Evolutionary conservation across 2,329 filamentous ascomycete species (phyloP).

Genomic region (Claviceps maximensis): DNA sequence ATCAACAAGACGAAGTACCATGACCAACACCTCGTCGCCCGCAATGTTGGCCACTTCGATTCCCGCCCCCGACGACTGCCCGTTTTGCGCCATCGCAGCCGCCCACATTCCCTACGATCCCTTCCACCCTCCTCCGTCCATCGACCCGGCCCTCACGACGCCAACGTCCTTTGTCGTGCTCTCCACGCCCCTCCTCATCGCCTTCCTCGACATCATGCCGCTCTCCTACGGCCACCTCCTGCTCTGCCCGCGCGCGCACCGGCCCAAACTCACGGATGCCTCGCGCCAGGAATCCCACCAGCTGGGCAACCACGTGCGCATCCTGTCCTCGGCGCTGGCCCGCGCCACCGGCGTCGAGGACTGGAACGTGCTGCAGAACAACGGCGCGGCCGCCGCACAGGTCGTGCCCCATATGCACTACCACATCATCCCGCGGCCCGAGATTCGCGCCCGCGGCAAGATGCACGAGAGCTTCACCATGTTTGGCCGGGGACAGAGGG

Average conservation of each 20-base stretch:
- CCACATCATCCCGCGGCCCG: constrained; percentile 79
- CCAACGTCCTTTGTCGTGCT: constrained; percentile 54
- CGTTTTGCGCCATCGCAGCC: constrained; percentile 48
- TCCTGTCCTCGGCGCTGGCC: constrained; percentile 59
- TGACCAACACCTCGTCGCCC: neutral
- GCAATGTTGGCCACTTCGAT: constrained; percentile 19
- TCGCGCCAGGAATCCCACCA: constrained; percentile 48
- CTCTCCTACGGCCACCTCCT: constrained; percentile 73
- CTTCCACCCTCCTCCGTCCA: constrained; percentile 25
- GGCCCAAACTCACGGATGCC: constrained; percentile 64
- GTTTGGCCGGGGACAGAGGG: constrained; percentile 62
- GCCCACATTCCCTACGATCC: constrained; percentile 36
- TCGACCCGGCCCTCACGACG: constrained; percentile 21
- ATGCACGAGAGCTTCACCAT: constrained; percentile 61
- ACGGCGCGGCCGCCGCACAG: constrained; percentile 77
- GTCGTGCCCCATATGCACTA: constrained; percentile 92
- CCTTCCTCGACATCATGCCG: constrained; percentile 89
- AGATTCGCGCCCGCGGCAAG: constrained; percentile 40
- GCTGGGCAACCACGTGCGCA: constrained; percentile 53
- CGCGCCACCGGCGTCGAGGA: constrained; percentile 59
- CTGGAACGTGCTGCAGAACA: constrained; percentile 97
- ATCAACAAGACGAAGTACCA: neutral
- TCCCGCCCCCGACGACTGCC: constrained; percentile 29
- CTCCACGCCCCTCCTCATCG: constrained; percentile 63
- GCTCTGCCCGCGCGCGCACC: constrained; percentile 64